Evolutionary conservation across 495 filamentous ascomycete species (phyloP), one percentile per base, ranked within the genome.

Genomic region (Daldinia caldariorum): DNA sequence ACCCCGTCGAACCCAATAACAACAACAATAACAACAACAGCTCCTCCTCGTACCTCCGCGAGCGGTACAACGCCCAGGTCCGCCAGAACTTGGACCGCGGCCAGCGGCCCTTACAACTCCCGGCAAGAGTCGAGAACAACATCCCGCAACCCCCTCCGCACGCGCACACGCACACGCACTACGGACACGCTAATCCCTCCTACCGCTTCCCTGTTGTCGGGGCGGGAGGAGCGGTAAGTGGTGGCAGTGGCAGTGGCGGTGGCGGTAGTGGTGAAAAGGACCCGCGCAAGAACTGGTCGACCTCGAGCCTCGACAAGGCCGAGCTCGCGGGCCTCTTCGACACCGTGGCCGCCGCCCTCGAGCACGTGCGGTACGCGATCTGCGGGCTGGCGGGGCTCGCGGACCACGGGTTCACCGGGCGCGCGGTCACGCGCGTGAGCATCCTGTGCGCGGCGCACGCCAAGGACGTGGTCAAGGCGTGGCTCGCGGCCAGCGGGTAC

Each of bases 311-410:
- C 31, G 35, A 10, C 1, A 16, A 4, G 0, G n/a, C 34, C 0
- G 70, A 75, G 55, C 74, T 80, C 13, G 38, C 31, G 10, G 70
- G 73, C 47, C 56, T 82, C 12, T 76, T 82, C 69, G 65, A 70
- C 54, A 61, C 63, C 14, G 43, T 83, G 38, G 72, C 80, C 65
- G 50, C 51, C 0, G 66, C 72, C 1, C 63, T 82, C 10, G 29
- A 45, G 3, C 79, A 82, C 63, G 76, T 78, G 4, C 77, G 72
- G 29, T 83, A 82, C 76, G 79, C 75, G 6, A 76, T 83, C 31
- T 73, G 73, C 62, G 80, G 81, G 4, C 77, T 76, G 10, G 76
- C 70, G 3, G 79, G 79, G 22, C 71, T 83, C 4, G 60, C 64
- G 7, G 73, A 76, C n/a, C 77, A 79, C 74, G 80, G 79, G 13